Evolutionary conservation across 768 basidiomycete genomes (phyloP).

Genomic region (Russula lepida): DNA sequence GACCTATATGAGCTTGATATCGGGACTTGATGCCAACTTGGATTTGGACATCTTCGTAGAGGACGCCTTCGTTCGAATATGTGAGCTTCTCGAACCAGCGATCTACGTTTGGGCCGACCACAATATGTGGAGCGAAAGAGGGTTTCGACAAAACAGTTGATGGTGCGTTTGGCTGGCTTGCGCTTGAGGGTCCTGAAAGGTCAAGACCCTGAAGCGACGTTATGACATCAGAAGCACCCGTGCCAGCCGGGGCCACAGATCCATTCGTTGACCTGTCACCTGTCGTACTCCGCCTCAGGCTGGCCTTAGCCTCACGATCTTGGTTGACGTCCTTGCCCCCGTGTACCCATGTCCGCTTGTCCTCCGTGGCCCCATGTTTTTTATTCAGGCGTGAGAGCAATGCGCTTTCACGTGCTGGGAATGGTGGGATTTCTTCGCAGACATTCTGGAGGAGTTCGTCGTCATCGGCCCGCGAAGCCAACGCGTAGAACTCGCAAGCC

Average conservation of each 20-base stretch:
- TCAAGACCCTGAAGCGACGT: slow-evolving; percentile 79
- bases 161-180: slow-evolving; percentile 21
- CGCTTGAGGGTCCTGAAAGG: slow-evolving; percentile 34
- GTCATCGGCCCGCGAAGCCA: slow-evolving; percentile 77
- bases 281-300: slow-evolving; percentile 19
- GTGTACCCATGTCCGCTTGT: slow-evolving; percentile 92
- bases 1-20: slow-evolving; percentile 90
- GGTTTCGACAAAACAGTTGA: slow-evolving; percentile 4
- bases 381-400: slow-evolving; percentile 79
- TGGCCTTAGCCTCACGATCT: slow-evolving; percentile 55
- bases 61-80: slow-evolving; percentile 73
- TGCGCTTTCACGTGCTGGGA: slow-evolving; percentile 90
- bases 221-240: slow-evolving; percentile 50
- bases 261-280: slow-evolving; percentile 26
- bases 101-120: slow-evolving; percentile 64
- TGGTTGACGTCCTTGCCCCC: slow-evolving; percentile 90
- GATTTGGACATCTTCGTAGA: slow-evolving; percentile 93
- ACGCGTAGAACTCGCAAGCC: slow-evolving; percentile 92
- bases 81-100: slow-evolving; percentile 85
- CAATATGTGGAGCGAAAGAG: slow-evolving; percentile 41
- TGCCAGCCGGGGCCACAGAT: slow-evolving; percentile 26
- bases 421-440: slow-evolving; percentile 99
- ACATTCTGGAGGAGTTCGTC: slow-evolving; percentile 91
- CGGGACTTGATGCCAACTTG: slow-evolving; percentile 96
- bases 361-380: slow-evolving; percentile 87